Percentiles rank a stretch among this genome's conserved stretches.
Conservation (phyloP, 164 flowering plant genomes). For the Paratinospora sagittata region DNA sequence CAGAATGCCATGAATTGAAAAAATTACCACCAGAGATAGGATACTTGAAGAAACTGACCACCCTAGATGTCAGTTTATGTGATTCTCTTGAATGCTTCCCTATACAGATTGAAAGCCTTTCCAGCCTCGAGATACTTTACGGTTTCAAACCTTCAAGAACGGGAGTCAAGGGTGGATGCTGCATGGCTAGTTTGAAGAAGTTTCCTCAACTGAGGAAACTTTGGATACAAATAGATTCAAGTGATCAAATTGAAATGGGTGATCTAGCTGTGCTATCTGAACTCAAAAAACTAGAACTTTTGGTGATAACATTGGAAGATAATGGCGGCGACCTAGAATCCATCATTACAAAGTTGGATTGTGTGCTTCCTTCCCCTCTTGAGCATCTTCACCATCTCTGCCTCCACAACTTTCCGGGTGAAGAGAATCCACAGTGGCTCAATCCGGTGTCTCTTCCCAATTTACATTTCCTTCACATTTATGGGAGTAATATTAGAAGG, state of each 20-base stretch:
- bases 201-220: constrained; percentile 1
- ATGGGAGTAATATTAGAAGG: not conserved
- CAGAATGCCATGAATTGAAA: not conserved
- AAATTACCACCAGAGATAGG: not conserved
- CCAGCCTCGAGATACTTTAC: not conserved
- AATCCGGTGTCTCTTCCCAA: not conserved
- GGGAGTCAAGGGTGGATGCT: not conserved
- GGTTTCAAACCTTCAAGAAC: not conserved
- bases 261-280: not conserved
- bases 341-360: not conserved
- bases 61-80: not conserved
- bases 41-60: not conserved
- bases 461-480: not conserved
- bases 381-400: not conserved
- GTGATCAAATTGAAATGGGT: not conserved
- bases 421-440: not conserved
- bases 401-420: not conserved
- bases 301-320: not conserved
- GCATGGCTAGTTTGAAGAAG: constrained; percentile 3
- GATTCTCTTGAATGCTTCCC: constrained; percentile 2
- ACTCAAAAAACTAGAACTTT: not conserved
- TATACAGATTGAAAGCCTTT: not conserved
- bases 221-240: not conserved
- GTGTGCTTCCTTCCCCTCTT: not conserved
- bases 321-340: not conserved